Evolutionary conservation across 2,329 filamentous ascomycete species (phyloP).

Genomic region (Phaeosphaeriaceae sp.): DNA sequence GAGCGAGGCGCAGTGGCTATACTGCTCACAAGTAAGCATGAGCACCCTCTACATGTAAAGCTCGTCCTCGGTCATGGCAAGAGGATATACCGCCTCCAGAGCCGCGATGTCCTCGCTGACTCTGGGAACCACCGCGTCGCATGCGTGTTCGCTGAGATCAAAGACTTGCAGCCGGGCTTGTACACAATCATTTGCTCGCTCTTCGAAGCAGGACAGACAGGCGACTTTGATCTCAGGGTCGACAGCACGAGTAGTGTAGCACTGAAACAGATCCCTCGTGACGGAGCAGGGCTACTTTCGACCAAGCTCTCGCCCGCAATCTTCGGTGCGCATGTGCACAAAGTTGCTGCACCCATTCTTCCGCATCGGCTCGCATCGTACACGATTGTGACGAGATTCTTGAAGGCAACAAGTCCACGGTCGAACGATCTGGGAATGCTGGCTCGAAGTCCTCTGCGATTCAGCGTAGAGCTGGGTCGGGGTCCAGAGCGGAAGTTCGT

Average conservation of each 20-base stretch:
- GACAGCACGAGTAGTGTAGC: conserved; percentile 66
- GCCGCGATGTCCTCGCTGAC: conserved; percentile 79
- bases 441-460: conserved; percentile 64
- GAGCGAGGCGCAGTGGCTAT: conserved; percentile 71
- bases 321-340: conserved; percentile 61
- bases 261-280: conserved; percentile 70
- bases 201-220: conserved; percentile 81
- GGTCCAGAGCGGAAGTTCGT: conserved; percentile 73
- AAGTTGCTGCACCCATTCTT: conserved; percentile 61
- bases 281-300: conserved; percentile 77
- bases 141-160: conserved; percentile 73
- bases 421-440: conserved; percentile 34
- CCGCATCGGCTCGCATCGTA: conserved; percentile 67
- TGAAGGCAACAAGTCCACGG: conserved; percentile 39
- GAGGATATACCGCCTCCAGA: conserved; percentile 73
- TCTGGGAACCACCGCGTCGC: conserved; percentile 90
- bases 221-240: conserved; percentile 78
- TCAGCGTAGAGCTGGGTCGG: conserved; percentile 76
- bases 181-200: conserved; percentile 94
- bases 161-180: conserved; percentile 69
- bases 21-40: conserved; percentile 73
- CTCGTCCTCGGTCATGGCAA: conserved; percentile 79
- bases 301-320: conserved; percentile 63
- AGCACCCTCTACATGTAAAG: conserved; percentile 83
- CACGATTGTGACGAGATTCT: conserved; percentile 63